phyloP scores from a whole-genome alignment of 495 filamentous ascomycete species.

The Neurospora tetrasperma region DNA sequence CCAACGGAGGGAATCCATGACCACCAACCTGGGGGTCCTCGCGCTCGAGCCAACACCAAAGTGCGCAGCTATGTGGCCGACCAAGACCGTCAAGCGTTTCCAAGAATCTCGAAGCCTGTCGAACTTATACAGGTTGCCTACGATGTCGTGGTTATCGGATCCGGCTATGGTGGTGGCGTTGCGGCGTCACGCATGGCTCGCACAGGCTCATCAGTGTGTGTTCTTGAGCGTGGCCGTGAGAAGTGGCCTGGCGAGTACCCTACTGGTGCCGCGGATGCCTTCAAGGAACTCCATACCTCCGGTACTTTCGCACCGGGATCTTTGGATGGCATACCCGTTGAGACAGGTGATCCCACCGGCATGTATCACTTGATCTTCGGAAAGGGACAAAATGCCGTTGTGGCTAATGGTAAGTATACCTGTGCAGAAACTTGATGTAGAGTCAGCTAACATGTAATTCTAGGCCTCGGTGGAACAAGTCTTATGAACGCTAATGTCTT shows the following conservation, averaged over 20 bases:
- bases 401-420: conserved; percentile 44
- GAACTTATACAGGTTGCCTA: conserved; percentile 47
- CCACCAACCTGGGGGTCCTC: conserved; percentile 22
- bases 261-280: conserved; percentile 30
- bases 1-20: conserved; percentile 13
- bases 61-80: conserved; percentile 35
- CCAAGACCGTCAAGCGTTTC: conserved; percentile 27
- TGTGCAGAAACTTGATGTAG: not conserved
- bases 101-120: conserved; percentile 46
- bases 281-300: conserved; percentile 41
- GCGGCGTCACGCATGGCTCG: conserved; percentile 56
- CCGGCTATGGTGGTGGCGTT: conserved; percentile 58
- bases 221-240: conserved; percentile 54
- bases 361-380: conserved; percentile 55
- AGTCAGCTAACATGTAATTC: not conserved
- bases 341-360: conserved; percentile 45
- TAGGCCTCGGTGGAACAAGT: conserved; percentile 53
- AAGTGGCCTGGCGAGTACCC: conserved; percentile 59
- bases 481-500: conserved; percentile 62
- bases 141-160: conserved; percentile 57
- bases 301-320: conserved; percentile 38
- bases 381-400: conserved; percentile 55
- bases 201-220: conserved; percentile 48
- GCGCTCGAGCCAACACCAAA: conserved; percentile 24
- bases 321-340: conserved; percentile 29